These are phyloP conservation scores for Neurospora sp. DNA, from an alignment of 495 filamentous ascomycete species.

Conservation along the genomic window DNA sequence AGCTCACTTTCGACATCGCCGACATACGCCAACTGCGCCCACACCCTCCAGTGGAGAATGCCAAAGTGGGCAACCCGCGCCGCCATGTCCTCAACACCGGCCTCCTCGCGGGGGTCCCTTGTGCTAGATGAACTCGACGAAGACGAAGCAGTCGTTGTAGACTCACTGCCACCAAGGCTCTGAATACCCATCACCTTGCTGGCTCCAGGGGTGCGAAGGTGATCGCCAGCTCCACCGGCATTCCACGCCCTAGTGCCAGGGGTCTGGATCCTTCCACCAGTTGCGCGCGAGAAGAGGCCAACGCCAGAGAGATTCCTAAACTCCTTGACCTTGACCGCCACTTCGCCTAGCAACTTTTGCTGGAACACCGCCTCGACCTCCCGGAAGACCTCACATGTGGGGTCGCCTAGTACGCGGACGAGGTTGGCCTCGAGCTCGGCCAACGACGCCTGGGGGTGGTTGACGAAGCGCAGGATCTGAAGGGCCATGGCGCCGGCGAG, in stretches of 20 bases:
- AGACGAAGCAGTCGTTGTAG: not conserved
- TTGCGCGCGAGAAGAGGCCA: slow-evolving; percentile 42
- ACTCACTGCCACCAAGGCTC: not conserved
- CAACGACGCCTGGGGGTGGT: slow-evolving; percentile 31
- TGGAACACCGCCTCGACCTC: slow-evolving; percentile 32
- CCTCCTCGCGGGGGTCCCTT: slow-evolving; percentile 36
- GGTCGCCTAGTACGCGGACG: slow-evolving; percentile 21
- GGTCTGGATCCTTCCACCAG: slow-evolving; percentile 28
- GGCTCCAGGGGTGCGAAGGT: slow-evolving; percentile 12
- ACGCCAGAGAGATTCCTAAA: slow-evolving; percentile 40
- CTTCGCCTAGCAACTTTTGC: slow-evolving; percentile 29
- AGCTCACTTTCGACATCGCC: slow-evolving; percentile 20
- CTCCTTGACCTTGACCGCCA: slow-evolving; percentile 37
- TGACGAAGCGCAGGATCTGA: slow-evolving; percentile 42
- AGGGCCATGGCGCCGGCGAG: slow-evolving; percentile 36
- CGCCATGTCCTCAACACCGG: slow-evolving; percentile 55
- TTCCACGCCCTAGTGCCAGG: slow-evolving; percentile 6
- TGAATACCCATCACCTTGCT: slow-evolving; percentile 13
- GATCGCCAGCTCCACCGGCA: slow-evolving; percentile 11
- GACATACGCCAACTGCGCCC: slow-evolving; percentile 61
- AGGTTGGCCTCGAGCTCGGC: slow-evolving; percentile 37
- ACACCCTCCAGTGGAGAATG: slow-evolving; percentile 78
- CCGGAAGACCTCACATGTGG: slow-evolving; percentile 24
- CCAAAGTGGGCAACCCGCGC: slow-evolving; percentile 68
- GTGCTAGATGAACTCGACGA: slow-evolving; percentile 6